These are phyloP conservation scores for Claviceps lovelessii DNA, from an alignment of 2,329 filamentous ascomycete species.

Conservation along the genomic window DNA sequence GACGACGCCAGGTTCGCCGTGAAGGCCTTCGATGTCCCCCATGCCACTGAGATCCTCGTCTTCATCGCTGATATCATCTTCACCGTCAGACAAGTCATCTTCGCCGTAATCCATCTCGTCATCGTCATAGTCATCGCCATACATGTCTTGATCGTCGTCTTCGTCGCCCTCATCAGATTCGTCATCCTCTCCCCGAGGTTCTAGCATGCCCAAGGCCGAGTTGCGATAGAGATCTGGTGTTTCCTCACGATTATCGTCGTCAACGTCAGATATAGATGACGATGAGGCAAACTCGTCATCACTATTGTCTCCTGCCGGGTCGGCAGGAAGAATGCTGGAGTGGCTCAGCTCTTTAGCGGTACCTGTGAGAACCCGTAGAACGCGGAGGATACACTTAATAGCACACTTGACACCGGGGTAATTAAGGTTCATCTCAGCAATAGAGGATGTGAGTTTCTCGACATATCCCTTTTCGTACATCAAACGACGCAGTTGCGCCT, in stretches of 20 bases:
- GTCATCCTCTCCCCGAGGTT: conserved; percentile 66
- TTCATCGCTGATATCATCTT: conserved; percentile 80
- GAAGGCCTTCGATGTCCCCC: conserved; percentile 67
- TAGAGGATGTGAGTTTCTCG: conserved; percentile 72
- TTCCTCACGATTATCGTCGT: conserved; percentile 68
- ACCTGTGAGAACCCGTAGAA: conserved; percentile 72
- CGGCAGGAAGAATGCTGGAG: conserved; percentile 56
- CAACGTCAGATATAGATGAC: conserved; percentile 77
- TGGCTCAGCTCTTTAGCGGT: conserved; percentile 79
- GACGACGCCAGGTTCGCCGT: conserved; percentile 47
- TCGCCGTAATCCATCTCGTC: conserved; percentile 87
- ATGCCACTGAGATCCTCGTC: conserved; percentile 73
- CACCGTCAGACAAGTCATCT: conserved; percentile 67
- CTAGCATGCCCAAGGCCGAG: conserved; percentile 87
- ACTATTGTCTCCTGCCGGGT: conserved; percentile 50
- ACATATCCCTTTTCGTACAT: conserved; percentile 99
- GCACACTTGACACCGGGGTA: conserved; percentile 86
- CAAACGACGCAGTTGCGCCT: conserved; percentile 73
- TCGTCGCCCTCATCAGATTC: conserved; percentile 63
- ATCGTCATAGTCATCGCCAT: conserved; percentile 77
- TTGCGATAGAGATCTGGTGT: conserved; percentile 96
- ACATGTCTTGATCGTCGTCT: conserved; percentile 78
- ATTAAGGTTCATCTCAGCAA: conserved; percentile 90
- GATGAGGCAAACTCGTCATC: conserved; percentile 81
- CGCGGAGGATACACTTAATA: conserved; percentile 89